Evolutionary conservation across 2,329 filamentous ascomycete species (phyloP).

Genomic region (Teratosphaeria pseudoeucalypti): DNA sequence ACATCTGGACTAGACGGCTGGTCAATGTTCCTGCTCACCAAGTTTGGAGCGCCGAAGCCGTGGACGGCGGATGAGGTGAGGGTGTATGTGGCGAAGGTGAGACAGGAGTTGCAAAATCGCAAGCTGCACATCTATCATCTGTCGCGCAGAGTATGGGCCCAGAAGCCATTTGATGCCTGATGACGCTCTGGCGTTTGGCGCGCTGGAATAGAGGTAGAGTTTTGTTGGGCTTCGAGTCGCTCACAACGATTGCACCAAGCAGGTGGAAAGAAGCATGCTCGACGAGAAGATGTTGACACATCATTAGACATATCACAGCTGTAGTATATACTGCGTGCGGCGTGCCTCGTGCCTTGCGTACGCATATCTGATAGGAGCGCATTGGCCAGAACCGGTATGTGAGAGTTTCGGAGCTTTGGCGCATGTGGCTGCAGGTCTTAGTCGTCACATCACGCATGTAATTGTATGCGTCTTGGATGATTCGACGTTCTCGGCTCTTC

Average conservation of each 20-base stretch:
- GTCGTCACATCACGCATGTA: neutral
- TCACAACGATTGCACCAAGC: neutral
- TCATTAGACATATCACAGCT: neutral
- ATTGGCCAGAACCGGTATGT: neutral
- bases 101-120: neutral
- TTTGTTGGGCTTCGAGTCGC: neutral
- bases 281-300: neutral
- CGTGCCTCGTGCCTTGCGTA: neutral
- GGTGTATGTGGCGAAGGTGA: slow-evolving; percentile 1
- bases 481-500: too few relatives aligned
- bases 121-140: neutral
- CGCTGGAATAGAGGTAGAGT: neutral
- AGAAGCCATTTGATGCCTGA: neutral
- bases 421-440: neutral
- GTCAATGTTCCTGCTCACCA: slow-evolving; percentile 1
- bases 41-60: neutral
- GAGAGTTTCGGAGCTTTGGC: neutral
- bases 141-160: neutral
- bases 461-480: too few relatives aligned
- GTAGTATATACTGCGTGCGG: neutral
- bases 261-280: neutral
- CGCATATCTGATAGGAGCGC: neutral
- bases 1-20: neutral
- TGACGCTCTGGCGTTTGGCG: neutral
- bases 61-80: slow-evolving; percentile 1